Base-by-base conservation (phyloP, 2,329 filamentous ascomycete species). In the Sordariomycetes sp. region DNA sequence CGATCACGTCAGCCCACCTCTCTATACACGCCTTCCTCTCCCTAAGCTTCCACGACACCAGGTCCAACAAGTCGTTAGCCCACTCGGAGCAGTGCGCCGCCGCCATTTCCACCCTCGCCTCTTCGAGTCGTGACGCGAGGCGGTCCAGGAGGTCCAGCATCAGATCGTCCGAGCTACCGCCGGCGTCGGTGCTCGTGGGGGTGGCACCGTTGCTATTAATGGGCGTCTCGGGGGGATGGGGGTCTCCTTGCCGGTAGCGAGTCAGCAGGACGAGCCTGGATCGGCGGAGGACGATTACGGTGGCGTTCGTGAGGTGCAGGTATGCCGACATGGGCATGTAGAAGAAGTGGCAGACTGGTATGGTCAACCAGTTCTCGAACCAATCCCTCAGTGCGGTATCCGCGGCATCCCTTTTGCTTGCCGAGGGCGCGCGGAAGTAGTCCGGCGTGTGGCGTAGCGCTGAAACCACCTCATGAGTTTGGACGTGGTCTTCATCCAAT, bases 351-450 rank as follows among this genome's bases (percentile, higher is more conserved):
- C 51, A 53, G 28, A 53, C 51, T 32, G 51, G 60, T 22, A 61
- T 61, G n/a, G 52, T 61, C 35, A 61, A 20, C 60, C 60, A 61
- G 46, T 57, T 24, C 53, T 61, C 60, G 48, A 61, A 61, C 58
- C 60, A 61, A 52, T 50, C 58, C 55, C 56, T 60, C 35, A 60
- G 53, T 24, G 59, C 59, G 28, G 40, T 60, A 46, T 60, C 57
- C 34, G 57, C 59, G 12, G 54, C 57, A 20, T 60, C 54, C 35
- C 52, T 60, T 37, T 50, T 57, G 48, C 40, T 51, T 35, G 18
- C 32, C 53, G 59, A 54, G 24, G 57, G 18, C 51, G 35, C 50
- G 28, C n/a, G 59, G 40, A 59, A 60, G 48, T 60, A 60, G 50
- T 57, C 54, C 28, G 54, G 59, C 32, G 59, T 59, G 51, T 60